Base-by-base conservation (phyloP, 1,139 yeast species). In the Yamadazyma dendronema region DNA sequence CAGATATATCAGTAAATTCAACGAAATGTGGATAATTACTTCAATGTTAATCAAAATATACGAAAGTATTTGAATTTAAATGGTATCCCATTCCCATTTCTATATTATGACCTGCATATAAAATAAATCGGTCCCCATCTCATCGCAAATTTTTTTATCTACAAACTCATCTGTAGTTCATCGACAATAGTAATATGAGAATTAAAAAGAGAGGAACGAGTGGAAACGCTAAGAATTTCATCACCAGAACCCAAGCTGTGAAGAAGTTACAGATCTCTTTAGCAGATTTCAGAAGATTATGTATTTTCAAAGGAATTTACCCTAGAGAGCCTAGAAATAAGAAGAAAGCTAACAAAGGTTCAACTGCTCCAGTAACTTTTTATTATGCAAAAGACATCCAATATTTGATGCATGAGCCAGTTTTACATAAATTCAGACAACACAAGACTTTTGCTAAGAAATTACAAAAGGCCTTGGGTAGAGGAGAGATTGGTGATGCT, bases 271-370 rank as follows among this genome's bases (percentile, higher is more conserved):
- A 92, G 65, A 85, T 94, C 33, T 85, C 97, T 2, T 74, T 94
- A 42, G 97, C 97, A n/a, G 98, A 92, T 66, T 92, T 92, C 78
- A 85, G 98, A 68, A 79, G 97, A 57, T 76, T 92, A 56, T 92
- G 98, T 75, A 92, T 92, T 59, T 88, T 92, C 77, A 92, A 92
- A 62, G 99, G 99, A 34, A 84, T 84, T 45, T 84, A 83, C 61
- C 99, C 99, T 39, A 79, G 99, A 61, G 98, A 92, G 60, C 97
- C 98, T 36, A 75, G 94, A 55, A 89, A 87, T 65, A 90, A 89
- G 70, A 89, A 86, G 80, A 90, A 88, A 75, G 97, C 97, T 44
- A 92, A 90, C 65, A 90, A 88, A 64, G 98, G 98, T 17, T 86
- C 96, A 16, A 88, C 97, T 11, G 95, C 95, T 14, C 96, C 96